A percentile compares a stretch with the other conserved stretches of the same genome.
Evolutionary conservation across 2,329 filamentous ascomycete species (phyloP).

Genomic region (Trichoderma breve): DNA sequence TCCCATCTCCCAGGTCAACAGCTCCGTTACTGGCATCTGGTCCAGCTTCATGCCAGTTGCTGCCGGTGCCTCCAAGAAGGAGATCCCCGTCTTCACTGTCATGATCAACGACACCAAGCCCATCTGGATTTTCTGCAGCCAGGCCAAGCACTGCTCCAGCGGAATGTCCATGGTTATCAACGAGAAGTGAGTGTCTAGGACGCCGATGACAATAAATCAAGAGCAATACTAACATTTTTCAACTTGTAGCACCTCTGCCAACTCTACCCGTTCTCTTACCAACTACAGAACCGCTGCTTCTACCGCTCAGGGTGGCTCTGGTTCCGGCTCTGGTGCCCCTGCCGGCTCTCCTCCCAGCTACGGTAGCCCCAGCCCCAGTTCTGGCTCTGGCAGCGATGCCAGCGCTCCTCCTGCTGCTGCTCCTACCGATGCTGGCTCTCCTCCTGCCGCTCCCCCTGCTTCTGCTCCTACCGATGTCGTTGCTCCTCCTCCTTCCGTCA

Average conservation of each 20-base stretch:
- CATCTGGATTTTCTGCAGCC: constrained; percentile 77
- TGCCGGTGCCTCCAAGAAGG: constrained; percentile 46
- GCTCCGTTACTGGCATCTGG: constrained; percentile 59
- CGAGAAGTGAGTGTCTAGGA: constrained; percentile 56
- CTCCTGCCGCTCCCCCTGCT: constrained; percentile 21
- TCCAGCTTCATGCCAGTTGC: constrained; percentile 66
- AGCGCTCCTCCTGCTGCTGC: constrained; percentile 23
- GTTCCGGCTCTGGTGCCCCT: not conserved
- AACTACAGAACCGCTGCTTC: constrained; percentile 46
- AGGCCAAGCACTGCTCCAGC: constrained; percentile 69
- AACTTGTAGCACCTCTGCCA: constrained; percentile 45
- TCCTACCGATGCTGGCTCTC: constrained; percentile 18
- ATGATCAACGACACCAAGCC: constrained; percentile 66
- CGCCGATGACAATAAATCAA: constrained; percentile 8
- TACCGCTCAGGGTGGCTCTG: constrained; percentile 17
- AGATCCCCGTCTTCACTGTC: constrained; percentile 68
- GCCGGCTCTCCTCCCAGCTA: constrained; percentile 2
- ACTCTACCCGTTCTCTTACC: constrained; percentile 50
- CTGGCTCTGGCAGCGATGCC: not conserved
- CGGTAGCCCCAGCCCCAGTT: not conserved
- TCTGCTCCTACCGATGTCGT: constrained; percentile 22
- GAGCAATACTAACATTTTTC: not conserved
- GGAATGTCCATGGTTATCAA: constrained; percentile 79
- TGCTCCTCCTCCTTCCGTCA: constrained; percentile 9
- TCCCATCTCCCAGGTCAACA: constrained; percentile 54